phyloP scores from a whole-genome alignment of 768 basidiomycete genomes.

The Naganishia vishniacii region DNA sequence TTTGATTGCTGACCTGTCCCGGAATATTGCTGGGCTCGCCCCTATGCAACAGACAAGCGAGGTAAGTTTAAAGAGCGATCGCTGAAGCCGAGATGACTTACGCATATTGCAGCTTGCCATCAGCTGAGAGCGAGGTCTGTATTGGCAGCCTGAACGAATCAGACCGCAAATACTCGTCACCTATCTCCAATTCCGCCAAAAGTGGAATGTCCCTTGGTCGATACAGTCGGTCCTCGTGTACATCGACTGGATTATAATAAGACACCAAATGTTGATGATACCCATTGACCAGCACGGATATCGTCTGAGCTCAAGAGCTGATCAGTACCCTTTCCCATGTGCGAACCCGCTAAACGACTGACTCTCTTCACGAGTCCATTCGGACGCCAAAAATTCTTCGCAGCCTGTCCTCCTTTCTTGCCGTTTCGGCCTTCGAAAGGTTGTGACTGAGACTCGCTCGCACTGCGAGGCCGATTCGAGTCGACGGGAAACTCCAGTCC shows the following conservation, averaged over 20 bases:
- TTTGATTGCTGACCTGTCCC: constrained; percentile 5
- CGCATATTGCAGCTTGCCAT: constrained; percentile 72
- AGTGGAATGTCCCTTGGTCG: constrained; percentile 83
- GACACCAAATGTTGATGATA: constrained; percentile 88
- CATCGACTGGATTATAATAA: constrained; percentile 89
- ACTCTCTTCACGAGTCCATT: constrained; percentile 94
- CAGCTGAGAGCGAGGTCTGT: constrained; percentile 74
- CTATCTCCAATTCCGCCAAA: constrained; percentile 77
- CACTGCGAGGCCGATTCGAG: constrained; percentile 30
- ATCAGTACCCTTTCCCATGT: constrained; percentile 23
- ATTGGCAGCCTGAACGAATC: constrained; percentile 88
- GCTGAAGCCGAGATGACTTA: constrained; percentile 25
- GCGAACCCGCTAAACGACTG: constrained; percentile 34
- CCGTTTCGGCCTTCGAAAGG: background rate
- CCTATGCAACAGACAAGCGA: too few species aligned
- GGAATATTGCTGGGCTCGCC: constrained; percentile 13
- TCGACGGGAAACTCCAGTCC: constrained; percentile 29
- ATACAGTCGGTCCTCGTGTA: constrained; percentile 77
- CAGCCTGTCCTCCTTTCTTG: constrained; percentile 25
- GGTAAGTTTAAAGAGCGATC: too few species aligned
- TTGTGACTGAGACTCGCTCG: constrained; percentile 30
- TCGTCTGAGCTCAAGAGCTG: constrained; percentile 60
- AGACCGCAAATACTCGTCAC: constrained; percentile 78
- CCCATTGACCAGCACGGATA: constrained; percentile 77
- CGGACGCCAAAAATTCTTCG: constrained; percentile 28